Evolutionary conservation across 148 eudicot species (phyloP), one percentile per base, ranked within the genome.

Genomic region (Arctostaphylos glauca): DNA sequence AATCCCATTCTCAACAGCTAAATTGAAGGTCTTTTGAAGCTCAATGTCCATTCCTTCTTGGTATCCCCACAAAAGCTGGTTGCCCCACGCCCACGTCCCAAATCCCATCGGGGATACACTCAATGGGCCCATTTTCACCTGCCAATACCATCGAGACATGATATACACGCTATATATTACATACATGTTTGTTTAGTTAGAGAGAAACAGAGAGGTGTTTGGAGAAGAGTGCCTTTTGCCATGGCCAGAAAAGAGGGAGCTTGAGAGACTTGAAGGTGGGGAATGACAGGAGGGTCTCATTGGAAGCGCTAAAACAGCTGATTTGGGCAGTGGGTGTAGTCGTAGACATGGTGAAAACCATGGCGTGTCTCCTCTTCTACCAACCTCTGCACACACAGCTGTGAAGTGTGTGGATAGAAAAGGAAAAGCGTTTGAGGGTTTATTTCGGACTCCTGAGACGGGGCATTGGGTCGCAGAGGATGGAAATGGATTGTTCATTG

Each of bases 81-180:
- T 94, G 3, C 99, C 99, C 99, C 99, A 94, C 9, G 98, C 98
- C 98, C 98, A 96, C 0, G 99, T 96, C 71, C 99, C 99, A 59
- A 96, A 96, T 21, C 99, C 99, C 98, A 94, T 94, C 31, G 98
- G 93, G 70, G 98, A 96, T 80, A 92, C 93, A 85, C 86, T 92
- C 83, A 94, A 62, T 16, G 93, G 91, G 2, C 95, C 98, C 84
- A 96, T 76, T 77, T 96, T 96, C 52, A 94, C 91, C 94, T 93
- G 81, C 49, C 72, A 86, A 59, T 66, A 8, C 53, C 23, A 62
- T 52, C 52, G 15, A 66, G 58, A 66, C 53, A 66, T 16, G 38
- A 21, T 58, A 21, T 77, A 8, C 48, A 78, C 81, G 16, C 76
- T 80, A 81, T 19, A 66, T 3, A 23, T 47, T 59, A 47, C 7